Conservation (phyloP, 495 filamentous ascomycete species). For the Ascobolus immersus region DNA sequence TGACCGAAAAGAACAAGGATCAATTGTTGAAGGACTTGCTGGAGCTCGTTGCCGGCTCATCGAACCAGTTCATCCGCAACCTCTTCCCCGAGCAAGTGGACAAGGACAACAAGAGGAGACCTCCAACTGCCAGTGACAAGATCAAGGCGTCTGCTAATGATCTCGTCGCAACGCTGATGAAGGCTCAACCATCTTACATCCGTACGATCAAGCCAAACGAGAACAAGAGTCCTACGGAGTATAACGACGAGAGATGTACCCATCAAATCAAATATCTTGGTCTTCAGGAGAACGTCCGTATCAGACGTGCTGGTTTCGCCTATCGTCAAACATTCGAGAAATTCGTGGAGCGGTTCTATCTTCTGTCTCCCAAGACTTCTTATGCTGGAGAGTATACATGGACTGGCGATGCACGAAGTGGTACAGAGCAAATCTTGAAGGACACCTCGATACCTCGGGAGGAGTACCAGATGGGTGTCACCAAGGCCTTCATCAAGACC, state of each 20-base stretch:
- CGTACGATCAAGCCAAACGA: slow-evolving; percentile 99
- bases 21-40: slow-evolving; percentile 83
- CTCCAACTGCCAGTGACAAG: slow-evolving; percentile 88
- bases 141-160: slow-evolving; percentile 93
- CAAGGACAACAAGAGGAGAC: slow-evolving; percentile 79
- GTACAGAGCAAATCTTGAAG: slow-evolving; percentile 81
- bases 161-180: slow-evolving; percentile 86
- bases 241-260: slow-evolving; percentile 69
- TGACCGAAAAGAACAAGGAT: slow-evolving; percentile 99
- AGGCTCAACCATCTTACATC: slow-evolving; percentile 88
- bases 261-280: slow-evolving; percentile 99
- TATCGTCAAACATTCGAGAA: slow-evolving; percentile 97
- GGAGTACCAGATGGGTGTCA: slow-evolving; percentile 92
- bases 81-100: slow-evolving; percentile 88
- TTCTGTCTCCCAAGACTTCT: slow-evolving; percentile 77
- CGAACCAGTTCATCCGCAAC: slow-evolving; percentile 59
- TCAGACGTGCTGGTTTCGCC: slow-evolving; percentile 86
- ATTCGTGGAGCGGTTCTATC: slow-evolving; percentile 91
- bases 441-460: slow-evolving; percentile 84
- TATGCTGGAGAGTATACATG: slow-evolving; percentile 96
- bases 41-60: slow-evolving; percentile 59
- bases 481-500: slow-evolving; percentile 95
- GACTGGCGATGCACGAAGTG: slow-evolving; percentile 61
- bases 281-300: slow-evolving; percentile 95
- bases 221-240: slow-evolving; percentile 83